Evolutionary conservation across 805 yeast genomes (phyloP), one percentile per base, ranked within the genome.

Genomic region (Candida pseudoglaebosa): DNA sequence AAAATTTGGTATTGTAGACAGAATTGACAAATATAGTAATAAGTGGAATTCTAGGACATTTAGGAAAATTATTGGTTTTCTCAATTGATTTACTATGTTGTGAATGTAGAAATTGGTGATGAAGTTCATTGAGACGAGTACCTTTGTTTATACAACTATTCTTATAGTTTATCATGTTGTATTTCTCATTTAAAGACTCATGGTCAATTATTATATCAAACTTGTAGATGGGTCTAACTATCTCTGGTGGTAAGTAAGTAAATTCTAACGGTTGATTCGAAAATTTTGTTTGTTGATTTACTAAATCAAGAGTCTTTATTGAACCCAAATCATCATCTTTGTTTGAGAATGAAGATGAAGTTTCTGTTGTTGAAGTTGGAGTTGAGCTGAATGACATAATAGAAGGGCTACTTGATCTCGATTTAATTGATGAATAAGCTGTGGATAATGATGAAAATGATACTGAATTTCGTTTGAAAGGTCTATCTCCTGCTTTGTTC

Each of bases 201-300:
- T 68, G 70, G 39, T 72, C 71, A 39, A 68, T 51, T 3, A 65
- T 59, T 26, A 76, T 50, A 28, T 73, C 76, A 51, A 73, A 75
- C 47, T 61, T 71, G 51, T 61, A 71, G 17, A 61, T 46, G n/a
- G 77, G 78, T 28, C 74, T 50, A 20, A 61, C 53, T 7, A 73
- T 56, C 19, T 70, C 74, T 2, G 80, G 77, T 0, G 73, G 67
- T 5, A 65, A 49, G 32, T 53, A 57, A 32, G 60, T 55, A 26
- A 78, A 45, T 38, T 65, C 70, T 0, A 66, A 65, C 4, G 66
- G 67, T 28, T 53, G 56, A n/a, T 42, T 42, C 21, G 9, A 7
- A 28, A 20, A 7, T 13, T 13, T 20, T 12, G 26, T 18, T 14
- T 30, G 34, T 28, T 32, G 39, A 20, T 33, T 34, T 22, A 20